phyloP scores from a whole-genome alignment of 208 protist species.

The Leishmania amazonensis region DNA sequence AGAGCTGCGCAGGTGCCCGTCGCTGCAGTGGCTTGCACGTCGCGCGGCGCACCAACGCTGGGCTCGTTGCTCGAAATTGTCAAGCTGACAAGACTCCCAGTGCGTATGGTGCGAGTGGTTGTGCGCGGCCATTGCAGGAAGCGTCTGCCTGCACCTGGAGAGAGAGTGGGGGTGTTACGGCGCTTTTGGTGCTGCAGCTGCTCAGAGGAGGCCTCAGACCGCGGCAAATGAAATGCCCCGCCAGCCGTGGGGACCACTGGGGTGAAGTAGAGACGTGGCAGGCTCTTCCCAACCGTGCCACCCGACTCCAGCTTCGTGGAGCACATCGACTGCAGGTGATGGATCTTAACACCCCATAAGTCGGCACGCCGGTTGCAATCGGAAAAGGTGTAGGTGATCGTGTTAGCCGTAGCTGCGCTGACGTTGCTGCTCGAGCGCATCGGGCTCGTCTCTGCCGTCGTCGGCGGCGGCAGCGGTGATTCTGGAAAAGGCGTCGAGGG shows the following conservation, averaged over 20 bases:
- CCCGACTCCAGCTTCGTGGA: background rate
- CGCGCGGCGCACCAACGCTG: background rate
- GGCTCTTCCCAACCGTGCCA: background rate
- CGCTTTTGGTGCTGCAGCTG: background rate
- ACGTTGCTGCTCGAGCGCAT: background rate
- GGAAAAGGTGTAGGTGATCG: conserved; percentile 32
- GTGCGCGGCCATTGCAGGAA: conserved; percentile 30
- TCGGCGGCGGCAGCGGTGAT: background rate
- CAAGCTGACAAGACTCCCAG: conserved; percentile 4
- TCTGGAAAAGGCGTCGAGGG: background rate
- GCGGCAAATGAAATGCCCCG: background rate
- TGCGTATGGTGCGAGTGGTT: conserved; percentile 17
- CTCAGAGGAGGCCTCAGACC: background rate
- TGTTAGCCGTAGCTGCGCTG: background rate
- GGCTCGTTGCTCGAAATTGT: background rate
- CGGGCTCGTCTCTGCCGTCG: background rate
- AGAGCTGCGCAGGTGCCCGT: conserved; percentile 5
- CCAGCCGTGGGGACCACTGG: background rate
- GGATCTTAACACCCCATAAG: conserved; percentile 55
- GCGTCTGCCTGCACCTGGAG: conserved; percentile 3
- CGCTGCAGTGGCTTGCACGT: conserved; percentile 1
- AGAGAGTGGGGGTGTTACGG: background rate
- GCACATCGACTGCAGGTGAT: conserved; percentile 18
- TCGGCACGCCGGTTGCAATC: conserved; percentile 47
- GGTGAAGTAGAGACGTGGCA: background rate